Base-by-base conservation (phyloP, 1,284 basidiomycete genomes). In the Sphagnurus paluster region DNA sequence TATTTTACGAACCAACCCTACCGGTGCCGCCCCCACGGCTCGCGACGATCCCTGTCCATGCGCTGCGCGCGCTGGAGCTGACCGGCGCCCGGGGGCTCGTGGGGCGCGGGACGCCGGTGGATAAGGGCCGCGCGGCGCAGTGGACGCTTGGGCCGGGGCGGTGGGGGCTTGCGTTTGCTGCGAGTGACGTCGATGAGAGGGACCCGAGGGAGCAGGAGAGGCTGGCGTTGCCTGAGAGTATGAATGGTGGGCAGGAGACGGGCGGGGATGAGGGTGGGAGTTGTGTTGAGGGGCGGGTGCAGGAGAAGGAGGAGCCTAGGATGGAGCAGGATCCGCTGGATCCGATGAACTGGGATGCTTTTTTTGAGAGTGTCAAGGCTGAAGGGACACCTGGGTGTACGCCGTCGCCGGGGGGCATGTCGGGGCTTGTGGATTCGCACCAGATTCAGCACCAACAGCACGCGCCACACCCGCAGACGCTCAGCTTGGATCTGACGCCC, bases 21-120 rank as follows among this genome's bases (percentile, higher is more conserved):
- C 61, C 63, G 2, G 53, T 66, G 1, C 64, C 64, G 2, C 63
- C 62, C 1, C 64, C 64, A 11, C 42, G 52, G 5, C 46, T 66
- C 25, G 54, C 53, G 9, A 57, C 56, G 46, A 54, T 62, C 29
- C 60, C 55, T 2, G 60, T 59, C 8, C 46, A 53, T 8, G 20
- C 33, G 16, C n/a, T 56, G 7, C 30, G 46, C 0, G 24, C 44
- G 9, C 42, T 46, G 7, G 54, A 55, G 54, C 49, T 49, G 8
- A 39, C 44, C 24, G 47, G 46, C 16, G 33, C 24, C 2, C 17
- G 29, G 5, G 46, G 33, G 9, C 29, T 52, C 4, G 46, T 58
- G 5, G 56, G 56, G 38, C 42, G 56, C n/a, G 57, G 60, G 39
- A 62, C 60, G 36, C 55, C 60, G 0, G 52, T 56, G 1, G 56